These are phyloP conservation scores for Chytriomyces confervae DNA, from an alignment of 192 early-diverging fungal species.

Conservation along the genomic window DNA sequence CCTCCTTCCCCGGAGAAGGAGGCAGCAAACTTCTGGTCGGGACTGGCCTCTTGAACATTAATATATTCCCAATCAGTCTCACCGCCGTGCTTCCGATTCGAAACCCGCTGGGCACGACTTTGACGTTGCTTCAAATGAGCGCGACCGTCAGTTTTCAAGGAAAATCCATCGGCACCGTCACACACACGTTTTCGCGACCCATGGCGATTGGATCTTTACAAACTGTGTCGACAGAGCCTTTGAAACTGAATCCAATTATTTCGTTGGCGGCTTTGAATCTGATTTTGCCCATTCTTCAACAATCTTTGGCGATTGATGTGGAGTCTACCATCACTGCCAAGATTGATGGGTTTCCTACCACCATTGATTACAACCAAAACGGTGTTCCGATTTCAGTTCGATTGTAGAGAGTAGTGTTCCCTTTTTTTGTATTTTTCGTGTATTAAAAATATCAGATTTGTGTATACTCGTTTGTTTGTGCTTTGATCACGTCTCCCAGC, in stretches of 20 bases:
- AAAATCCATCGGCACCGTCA: background rate
- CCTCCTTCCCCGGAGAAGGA: slow-evolving; percentile 5
- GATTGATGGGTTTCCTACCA: background rate
- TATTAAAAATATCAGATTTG: too few relatives aligned
- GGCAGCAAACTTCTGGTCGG: slow-evolving; percentile 3
- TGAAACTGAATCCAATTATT: slow-evolving; percentile 8
- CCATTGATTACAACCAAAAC: slow-evolving; percentile 8
- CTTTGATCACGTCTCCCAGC: too few relatives aligned
- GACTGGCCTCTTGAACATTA: background rate
- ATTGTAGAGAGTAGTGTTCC: background rate
- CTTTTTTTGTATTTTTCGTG: too few relatives aligned
- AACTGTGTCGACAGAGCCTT: background rate
- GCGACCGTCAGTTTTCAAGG: slow-evolving; percentile 1
- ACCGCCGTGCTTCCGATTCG: background rate
- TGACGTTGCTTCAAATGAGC: background rate
- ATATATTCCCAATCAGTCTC: background rate
- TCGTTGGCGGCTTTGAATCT: background rate
- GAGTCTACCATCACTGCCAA: background rate
- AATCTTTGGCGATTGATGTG: background rate
- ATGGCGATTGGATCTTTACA: background rate
- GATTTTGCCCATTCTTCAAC: background rate
- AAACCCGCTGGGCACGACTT: slow-evolving; percentile 21
- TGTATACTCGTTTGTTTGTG: too few relatives aligned
- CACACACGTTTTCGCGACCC: background rate
- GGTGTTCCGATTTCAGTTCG: slow-evolving; percentile 10